Base-by-base conservation (phyloP, 306 rosid genomes). In the Trifolium subterraneum region DNA sequence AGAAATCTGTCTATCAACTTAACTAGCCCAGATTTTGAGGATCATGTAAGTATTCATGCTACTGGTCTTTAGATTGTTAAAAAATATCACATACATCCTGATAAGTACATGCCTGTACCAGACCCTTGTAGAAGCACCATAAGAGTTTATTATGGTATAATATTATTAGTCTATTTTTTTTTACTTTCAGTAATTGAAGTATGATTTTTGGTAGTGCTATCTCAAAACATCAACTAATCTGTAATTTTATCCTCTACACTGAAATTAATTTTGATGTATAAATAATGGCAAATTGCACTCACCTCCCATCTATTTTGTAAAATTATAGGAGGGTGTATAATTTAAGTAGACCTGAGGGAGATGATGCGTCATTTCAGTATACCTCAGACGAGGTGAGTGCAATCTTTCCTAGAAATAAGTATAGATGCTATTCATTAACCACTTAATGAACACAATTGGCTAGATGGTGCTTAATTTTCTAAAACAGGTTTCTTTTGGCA, bases 1-100 rank as follows among this genome's bases (percentile, higher is more conserved):
- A 88, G 99, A 84, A 92, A 95, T 79, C 82, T 95, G 62, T 88
- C 99, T 63, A 87, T 90, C 84, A 95, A 95, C 84, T 85, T 95
- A 78, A 68, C 84, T 14, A 88, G 95, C 80, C 99, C 98, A 1
- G 97, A 88, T 55, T 95, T 95, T 52, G 97, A 92, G 86, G 92
- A 92, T 78, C 98, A 92, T 68, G 99, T 95, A 83, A 87, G 96
- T 85, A 55, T 82, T 71, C 55, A 3, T 72, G 50, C 19, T 66
- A 69, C 60, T 45, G 50, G 35, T 56, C 63, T 82, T 50, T 55
- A 42, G 25, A 65, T 61, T 78, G 60, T 47, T 55, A 19, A 15
- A 73, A n/a, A 74, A 39, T 42, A 35, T 63, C 16, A 58, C 51
- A 12, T 64, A 18, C 5, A 8, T 18, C 15, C 6, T 56, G 27